Evolutionary conservation across 352 stramenopile genomes (phyloP).

Genomic region (Phytopythium sindhum): DNA sequence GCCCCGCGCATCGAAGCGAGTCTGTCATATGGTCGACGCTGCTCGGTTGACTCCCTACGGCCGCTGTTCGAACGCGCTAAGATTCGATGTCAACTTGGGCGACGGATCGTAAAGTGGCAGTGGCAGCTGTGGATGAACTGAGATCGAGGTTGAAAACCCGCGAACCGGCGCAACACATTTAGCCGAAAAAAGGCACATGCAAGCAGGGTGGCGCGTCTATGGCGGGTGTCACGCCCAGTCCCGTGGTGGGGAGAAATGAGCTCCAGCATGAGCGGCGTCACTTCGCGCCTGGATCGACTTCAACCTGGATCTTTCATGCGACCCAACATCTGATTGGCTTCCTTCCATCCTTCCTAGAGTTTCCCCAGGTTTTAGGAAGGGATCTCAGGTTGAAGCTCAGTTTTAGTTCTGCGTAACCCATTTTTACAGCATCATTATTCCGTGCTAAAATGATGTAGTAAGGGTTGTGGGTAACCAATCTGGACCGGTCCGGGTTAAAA

Average conservation of each 20-base stretch:
- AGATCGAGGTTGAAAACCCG: not conserved
- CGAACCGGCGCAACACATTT: not conserved
- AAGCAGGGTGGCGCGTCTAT: not conserved
- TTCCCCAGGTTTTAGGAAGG: not conserved
- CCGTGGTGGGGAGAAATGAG: too few relatives aligned
- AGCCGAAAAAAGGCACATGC: not conserved
- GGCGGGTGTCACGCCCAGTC: not conserved
- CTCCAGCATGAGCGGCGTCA: not conserved
- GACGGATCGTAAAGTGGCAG: not conserved
- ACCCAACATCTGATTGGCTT: not conserved
- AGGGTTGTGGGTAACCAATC: not conserved
- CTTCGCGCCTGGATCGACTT: not conserved
- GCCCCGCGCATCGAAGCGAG: not conserved
- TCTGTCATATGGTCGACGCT: not conserved
- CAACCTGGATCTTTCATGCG: not conserved
- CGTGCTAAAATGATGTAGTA: too few relatives aligned
- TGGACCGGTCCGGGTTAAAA: not conserved
- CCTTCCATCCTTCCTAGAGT: not conserved
- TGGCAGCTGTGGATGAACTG: not conserved
- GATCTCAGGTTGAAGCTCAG: too few relatives aligned
- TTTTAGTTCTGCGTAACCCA: too few relatives aligned
- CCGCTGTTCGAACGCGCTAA: too few relatives aligned
- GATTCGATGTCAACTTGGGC: not conserved
- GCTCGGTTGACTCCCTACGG: too few relatives aligned
- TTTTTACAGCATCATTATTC: too few relatives aligned